Evolutionary conservation across 2,329 filamentous ascomycete genomes (phyloP).

Genomic region (Fusarium tricinctum): DNA sequence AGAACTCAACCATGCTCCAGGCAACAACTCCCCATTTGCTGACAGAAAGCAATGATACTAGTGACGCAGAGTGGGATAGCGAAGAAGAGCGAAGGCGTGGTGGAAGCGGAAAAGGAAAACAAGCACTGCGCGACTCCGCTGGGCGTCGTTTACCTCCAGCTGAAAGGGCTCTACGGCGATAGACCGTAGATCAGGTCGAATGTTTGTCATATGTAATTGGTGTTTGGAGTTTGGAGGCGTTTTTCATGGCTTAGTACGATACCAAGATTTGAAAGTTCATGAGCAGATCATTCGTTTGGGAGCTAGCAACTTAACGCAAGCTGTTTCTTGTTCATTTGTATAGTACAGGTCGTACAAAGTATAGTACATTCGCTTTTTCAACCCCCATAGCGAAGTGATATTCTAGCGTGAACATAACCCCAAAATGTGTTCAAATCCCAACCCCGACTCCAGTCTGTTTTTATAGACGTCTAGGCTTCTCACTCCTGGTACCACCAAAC

Average conservation of each 20-base stretch:
- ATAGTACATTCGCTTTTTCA: conserved; percentile 54
- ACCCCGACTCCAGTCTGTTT: conserved; percentile 8
- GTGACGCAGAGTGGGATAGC: conserved; percentile 59
- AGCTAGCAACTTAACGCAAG: conserved; percentile 36
- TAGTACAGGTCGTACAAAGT: conserved; percentile 54
- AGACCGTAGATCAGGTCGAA: conserved; percentile 8
- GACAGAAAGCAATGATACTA: conserved; percentile 45
- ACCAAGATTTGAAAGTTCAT: conserved; percentile 45
- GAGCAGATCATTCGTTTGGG: conserved; percentile 43
- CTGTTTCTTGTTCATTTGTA: conserved; percentile 46
- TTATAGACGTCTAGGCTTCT: conserved; percentile 82
- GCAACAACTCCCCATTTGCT: conserved; percentile 53
- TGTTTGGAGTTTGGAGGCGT: conserved; percentile 44
- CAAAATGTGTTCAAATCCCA: conserved; percentile 26
- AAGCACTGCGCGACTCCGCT: conserved; percentile 63
- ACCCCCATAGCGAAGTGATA: conserved; percentile 25
- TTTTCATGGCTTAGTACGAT: conserved; percentile 46
- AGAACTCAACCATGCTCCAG: conserved; percentile 71
- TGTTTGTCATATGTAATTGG: conserved; percentile 43
- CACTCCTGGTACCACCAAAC: conserved; percentile 93
- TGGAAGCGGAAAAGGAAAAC: conserved; percentile 60
- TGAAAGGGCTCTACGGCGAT: conserved; percentile 63
- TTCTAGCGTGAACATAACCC: conserved; percentile 22
- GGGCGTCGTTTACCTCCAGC: conserved; percentile 66
- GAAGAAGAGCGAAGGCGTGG: conserved; percentile 61